Base-by-base conservation (phyloP, 2,329 filamentous ascomycete species). In the Penicillium digitatum region DNA sequence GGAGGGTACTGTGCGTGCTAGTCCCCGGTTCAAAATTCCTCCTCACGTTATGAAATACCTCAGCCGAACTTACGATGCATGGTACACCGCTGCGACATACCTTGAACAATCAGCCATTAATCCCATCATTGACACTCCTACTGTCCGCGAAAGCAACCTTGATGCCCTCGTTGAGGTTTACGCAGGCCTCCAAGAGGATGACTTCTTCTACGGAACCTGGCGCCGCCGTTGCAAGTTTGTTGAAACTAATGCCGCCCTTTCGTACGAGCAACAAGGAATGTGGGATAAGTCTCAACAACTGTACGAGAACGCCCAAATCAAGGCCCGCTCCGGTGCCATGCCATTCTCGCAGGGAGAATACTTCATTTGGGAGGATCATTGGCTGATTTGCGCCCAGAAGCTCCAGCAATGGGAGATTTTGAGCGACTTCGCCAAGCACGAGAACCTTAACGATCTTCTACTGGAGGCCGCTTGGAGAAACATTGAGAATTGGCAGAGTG, bases 281-380 rank as follows among this genome's bases (percentile, higher is more conserved):
- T 99, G 94, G 95, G 94, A 99, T 67, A 97, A 97, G 75, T 92
- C 95, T 1, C 95, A 99, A 75, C 89, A 89, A 68, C 87, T 96
- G 78, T 99, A 97, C 72, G 94, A 99, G 73, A 87, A 87, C 53
- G 94, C 95, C 0, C 95, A 99, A 73, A 90, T 99, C 72, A 99
- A 97, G 73, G 94, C 95, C 42, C 85, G 95, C 44, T 97, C 93
- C 0, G 94, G 92, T 48, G 90, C 93, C n/a, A 85, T 97, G 58
- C 93, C 94, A 0, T 97, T 96, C 73, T 96, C 93, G 1, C 89
- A 95, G 66, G 91, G 87, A 31, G 94, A 99, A 74, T 99, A 99
- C 74, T 96, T 95, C 84, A 82, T 99, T 1, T 99, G 94, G 94
- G 94, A 99, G 74, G 94, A 99, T 69, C 95, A 99, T 66, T 99